Conservation (phyloP, 2,329 filamentous ascomycete genomes). For the Nothophoma quercina region DNA sequence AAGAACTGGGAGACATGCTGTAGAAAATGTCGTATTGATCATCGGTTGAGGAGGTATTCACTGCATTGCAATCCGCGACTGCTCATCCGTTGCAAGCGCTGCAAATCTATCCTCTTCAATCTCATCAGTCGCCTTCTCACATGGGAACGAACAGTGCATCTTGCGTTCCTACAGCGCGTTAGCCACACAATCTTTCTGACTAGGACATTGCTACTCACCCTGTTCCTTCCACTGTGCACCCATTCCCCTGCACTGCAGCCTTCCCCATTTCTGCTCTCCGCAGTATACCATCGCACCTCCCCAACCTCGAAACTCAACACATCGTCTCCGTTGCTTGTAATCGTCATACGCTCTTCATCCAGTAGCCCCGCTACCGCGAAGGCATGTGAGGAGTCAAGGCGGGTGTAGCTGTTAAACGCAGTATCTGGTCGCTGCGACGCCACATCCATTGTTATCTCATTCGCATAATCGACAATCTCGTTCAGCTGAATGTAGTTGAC, state of each 20-base stretch:
- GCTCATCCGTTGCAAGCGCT: too few species aligned
- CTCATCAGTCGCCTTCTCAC: background rate
- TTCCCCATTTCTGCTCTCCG: background rate
- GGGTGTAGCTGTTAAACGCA: constrained; percentile 22
- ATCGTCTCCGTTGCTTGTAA: background rate
- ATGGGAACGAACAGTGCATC: constrained; percentile 4
- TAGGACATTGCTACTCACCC: background rate
- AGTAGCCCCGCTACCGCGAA: constrained; percentile 23
- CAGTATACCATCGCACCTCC: background rate
- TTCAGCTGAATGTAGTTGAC: constrained; percentile 27
- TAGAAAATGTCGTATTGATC: too few species aligned
- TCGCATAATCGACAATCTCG: constrained; percentile 21
- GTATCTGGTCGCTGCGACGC: constrained; percentile 16
- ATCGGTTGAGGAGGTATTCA: too few species aligned
- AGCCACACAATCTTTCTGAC: background rate
- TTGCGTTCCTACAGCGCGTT: background rate
- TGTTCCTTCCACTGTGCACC: background rate
- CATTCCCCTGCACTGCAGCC: background rate
- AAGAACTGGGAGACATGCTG: too few species aligned
- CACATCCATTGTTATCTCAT: constrained; percentile 22
- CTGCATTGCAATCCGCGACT: too few species aligned
- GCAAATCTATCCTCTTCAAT: too few species aligned
- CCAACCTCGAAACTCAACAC: background rate
- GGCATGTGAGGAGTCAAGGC: constrained; percentile 7
- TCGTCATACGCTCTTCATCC: constrained; percentile 14